These are phyloP conservation scores for Starmerella scarabaei DNA, from an alignment of 805 yeast genomes.

Conservation along the genomic window DNA sequence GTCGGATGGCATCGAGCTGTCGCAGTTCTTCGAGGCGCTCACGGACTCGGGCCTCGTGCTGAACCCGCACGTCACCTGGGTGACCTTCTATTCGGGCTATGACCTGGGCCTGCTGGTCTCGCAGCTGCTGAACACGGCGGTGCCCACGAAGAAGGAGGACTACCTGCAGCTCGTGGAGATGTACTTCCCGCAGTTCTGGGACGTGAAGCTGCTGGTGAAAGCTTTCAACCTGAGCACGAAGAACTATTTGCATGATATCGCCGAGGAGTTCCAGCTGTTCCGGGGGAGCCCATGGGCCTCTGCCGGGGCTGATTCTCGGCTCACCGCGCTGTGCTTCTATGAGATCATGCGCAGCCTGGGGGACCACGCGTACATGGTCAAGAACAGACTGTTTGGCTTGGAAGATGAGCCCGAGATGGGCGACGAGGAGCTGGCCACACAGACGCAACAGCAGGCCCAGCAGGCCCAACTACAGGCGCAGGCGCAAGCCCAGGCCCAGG, in stretches of 20 bases:
- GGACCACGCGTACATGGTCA: constrained; percentile 24
- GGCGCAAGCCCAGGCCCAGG: constrained; percentile 18
- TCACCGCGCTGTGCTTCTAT: constrained; percentile 33
- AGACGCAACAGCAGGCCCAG: constrained; percentile 7
- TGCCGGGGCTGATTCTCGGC: constrained; percentile 35
- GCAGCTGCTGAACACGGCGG: constrained; percentile 54
- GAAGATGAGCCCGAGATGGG: constrained; percentile 21
- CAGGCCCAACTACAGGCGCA: constrained; percentile 15
- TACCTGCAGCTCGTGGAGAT: constrained; percentile 56
- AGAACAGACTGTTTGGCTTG: constrained; percentile 30
- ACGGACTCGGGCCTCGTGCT: constrained; percentile 77
- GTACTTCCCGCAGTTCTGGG: constrained; percentile 73
- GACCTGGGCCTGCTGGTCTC: constrained; percentile 84
- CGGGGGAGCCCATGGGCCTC: constrained; percentile 28
- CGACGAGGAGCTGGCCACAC: constrained; percentile 12
- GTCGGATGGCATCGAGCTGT: constrained; percentile 62
- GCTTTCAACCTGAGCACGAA: constrained; percentile 27
- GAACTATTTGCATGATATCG: constrained; percentile 29
- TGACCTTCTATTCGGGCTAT: constrained; percentile 86
- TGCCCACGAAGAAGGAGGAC: constrained; percentile 72
- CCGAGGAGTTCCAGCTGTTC: constrained; percentile 33
- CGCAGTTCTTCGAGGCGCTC: constrained; percentile 70
- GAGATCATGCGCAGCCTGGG: constrained; percentile 30
- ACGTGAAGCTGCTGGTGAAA: constrained; percentile 46
- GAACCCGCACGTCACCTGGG: constrained; percentile 64